Conservation (phyloP, 2,329 filamentous ascomycete species). For the Coniochaeta hoffmannii region DNA sequence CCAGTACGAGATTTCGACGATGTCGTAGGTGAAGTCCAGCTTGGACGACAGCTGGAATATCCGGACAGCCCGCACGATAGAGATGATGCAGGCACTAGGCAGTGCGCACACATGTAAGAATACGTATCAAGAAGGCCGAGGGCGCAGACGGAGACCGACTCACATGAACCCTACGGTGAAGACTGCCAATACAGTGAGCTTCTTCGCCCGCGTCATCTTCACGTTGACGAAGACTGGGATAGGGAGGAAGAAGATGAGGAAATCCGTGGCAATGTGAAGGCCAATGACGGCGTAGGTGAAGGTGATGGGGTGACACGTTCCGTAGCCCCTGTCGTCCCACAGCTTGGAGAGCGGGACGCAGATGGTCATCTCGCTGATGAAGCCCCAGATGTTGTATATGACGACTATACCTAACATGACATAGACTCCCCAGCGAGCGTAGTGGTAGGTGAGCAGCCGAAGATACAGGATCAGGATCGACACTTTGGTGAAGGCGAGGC, state of each 20-base stretch:
- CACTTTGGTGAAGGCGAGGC: constrained; percentile 7
- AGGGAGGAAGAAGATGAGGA: constrained; percentile 8
- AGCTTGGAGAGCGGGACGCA: constrained; percentile 6
- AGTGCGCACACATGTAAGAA: background rate
- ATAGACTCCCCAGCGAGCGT: constrained; percentile 8
- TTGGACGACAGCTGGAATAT: background rate
- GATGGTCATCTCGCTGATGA: constrained; percentile 2
- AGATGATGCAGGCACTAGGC: background rate
- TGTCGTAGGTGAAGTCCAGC: background rate
- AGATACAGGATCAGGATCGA: constrained; percentile 13
- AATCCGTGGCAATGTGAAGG: constrained; percentile 7
- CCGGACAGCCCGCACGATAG: background rate
- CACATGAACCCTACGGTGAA: constrained; percentile 8
- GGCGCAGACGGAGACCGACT: background rate
- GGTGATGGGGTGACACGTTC: background rate
- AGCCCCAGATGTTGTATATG: constrained; percentile 6
- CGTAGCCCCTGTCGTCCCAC: background rate
- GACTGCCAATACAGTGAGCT: constrained; percentile 5
- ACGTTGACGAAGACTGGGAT: constrained; percentile 4
- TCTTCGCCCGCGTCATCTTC: constrained; percentile 1
- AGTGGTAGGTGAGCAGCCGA: constrained; percentile 10
- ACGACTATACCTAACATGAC: constrained; percentile 6
- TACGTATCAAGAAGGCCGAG: background rate
- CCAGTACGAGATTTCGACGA: background rate
- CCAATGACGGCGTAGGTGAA: background rate